These are phyloP conservation scores for Tephrocybe sp. DNA, from an alignment of 768 basidiomycete genomes.

Conservation along the genomic window DNA sequence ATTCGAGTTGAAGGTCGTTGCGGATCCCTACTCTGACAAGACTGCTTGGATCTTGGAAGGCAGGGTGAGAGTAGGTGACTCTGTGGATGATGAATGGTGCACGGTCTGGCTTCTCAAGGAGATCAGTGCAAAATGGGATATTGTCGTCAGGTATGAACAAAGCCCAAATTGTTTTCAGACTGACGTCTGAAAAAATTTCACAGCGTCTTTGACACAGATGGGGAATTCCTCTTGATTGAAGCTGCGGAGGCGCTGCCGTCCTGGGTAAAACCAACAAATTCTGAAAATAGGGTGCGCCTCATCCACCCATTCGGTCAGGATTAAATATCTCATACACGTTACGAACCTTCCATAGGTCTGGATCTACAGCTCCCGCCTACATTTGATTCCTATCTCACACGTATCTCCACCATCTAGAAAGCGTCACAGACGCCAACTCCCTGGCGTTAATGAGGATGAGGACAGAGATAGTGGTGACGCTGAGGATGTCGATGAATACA, in stretches of 20 bases:
- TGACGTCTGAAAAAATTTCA: conserved; percentile 1
- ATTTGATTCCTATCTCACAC: conserved; percentile 82
- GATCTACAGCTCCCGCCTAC: conserved; percentile 81
- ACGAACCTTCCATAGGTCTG: conserved; percentile 67
- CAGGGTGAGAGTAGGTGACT: conserved; percentile 89
- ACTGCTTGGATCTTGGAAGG: conserved; percentile 72
- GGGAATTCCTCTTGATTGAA: conserved; percentile 95
- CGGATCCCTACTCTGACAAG: conserved; percentile 39
- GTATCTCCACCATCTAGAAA: conserved; percentile 65
- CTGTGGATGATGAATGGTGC: conserved; percentile 98
- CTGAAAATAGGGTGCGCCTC: conserved; percentile 85
- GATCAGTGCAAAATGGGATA: conserved; percentile 76
- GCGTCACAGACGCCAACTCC: conserved; percentile 44
- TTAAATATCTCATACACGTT: conserved; percentile 28
- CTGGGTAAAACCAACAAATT: conserved; percentile 92
- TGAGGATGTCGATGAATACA: conserved; percentile 44
- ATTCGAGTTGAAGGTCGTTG: conserved; percentile 73
- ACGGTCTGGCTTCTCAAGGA: conserved; percentile 85
- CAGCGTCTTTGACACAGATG: conserved; percentile 87
- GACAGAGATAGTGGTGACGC: conserved; percentile 37
- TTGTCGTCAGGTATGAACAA: conserved; percentile 70
- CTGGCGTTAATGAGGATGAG: conserved; percentile 49
- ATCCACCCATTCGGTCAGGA: conserved; percentile 31
- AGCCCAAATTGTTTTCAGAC: not conserved
- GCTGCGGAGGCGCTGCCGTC: conserved; percentile 86